Evolutionary conservation across 106 monocot genomes (phyloP).

Genomic region (Acorus calamus): DNA sequence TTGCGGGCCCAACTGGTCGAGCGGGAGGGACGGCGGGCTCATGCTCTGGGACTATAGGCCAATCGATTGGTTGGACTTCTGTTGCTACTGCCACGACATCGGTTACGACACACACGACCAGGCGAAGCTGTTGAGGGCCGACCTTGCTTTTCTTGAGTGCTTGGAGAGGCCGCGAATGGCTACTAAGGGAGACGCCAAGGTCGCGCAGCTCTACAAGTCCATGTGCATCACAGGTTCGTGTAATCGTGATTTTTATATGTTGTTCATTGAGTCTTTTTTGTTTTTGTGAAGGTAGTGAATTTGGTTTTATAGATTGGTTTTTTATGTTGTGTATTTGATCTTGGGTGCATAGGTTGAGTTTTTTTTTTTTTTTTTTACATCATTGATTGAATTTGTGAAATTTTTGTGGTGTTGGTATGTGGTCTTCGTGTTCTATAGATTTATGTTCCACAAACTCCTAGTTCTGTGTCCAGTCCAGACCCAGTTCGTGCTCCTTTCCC

Average conservation of each 20-base stretch:
- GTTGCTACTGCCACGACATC: constrained; percentile 98
- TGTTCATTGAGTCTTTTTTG: neutral
- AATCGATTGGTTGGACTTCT: constrained; percentile 89
- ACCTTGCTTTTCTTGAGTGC: constrained; percentile 83
- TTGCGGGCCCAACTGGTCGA: constrained; percentile 99
- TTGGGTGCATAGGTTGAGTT: too few species aligned
- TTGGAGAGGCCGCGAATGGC: constrained; percentile 64
- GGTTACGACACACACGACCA: constrained; percentile 90
- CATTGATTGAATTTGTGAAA: too few species aligned
- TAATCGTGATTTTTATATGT: neutral
- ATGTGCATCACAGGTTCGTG: constrained; percentile 83
- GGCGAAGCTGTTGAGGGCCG: constrained; percentile 73
- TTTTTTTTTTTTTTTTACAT: too few species aligned
- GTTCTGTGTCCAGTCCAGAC: too few species aligned
- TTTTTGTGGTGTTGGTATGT: too few species aligned
- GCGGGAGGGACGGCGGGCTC: constrained; percentile 79
- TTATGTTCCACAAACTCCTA: too few species aligned
- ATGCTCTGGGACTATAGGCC: constrained; percentile 89
- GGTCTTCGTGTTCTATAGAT: too few species aligned
- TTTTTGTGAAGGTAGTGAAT: neutral
- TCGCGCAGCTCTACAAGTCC: constrained; percentile 51
- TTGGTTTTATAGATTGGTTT: neutral
- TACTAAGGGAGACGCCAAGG: constrained; percentile 49
- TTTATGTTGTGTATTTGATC: neutral
- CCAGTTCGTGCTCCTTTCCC: too few species aligned